Evolutionary conservation across 768 basidiomycete species (phyloP).

Genomic region (Rickenella mellea): DNA sequence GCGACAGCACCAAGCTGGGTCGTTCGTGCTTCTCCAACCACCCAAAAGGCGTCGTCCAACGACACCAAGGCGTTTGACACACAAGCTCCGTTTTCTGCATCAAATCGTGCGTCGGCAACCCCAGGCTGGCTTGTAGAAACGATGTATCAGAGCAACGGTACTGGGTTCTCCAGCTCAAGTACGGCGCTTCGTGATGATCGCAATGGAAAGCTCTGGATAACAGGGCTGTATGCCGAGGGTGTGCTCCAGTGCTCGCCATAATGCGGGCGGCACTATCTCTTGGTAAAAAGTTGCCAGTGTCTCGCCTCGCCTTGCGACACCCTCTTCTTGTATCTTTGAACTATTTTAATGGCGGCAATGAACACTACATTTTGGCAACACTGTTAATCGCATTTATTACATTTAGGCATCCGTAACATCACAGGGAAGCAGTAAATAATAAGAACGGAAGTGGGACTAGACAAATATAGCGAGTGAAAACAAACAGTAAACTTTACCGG

Average conservation of each 20-base stretch:
- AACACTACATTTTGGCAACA: too few species aligned
- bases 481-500: too few species aligned
- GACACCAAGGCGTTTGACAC: constrained; percentile 24
- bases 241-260: constrained; percentile 38
- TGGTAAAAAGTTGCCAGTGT: too few species aligned
- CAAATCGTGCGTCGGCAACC: constrained; percentile 26
- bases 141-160: constrained; percentile 69
- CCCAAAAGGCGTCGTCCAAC: constrained; percentile 3
- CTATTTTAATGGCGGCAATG: too few species aligned
- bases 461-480: too few species aligned
- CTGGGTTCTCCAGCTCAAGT: constrained; percentile 42
- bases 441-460: too few species aligned
- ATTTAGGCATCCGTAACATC: too few species aligned
- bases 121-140: constrained; percentile 40
- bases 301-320: too few species aligned
- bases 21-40: constrained; percentile 28
- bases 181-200: constrained; percentile 43
- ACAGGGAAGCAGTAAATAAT: too few species aligned
- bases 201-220: constrained; percentile 40
- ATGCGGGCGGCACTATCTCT: too few species aligned
- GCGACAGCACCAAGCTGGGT: constrained; percentile 50
- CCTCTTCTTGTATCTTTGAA: too few species aligned
- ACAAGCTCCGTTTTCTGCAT: constrained; percentile 40
- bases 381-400: too few species aligned
- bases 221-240: constrained; percentile 51